These are phyloP conservation scores for Cryptococcus depauperatus DNA, from an alignment of 1,284 basidiomycete genomes.

Conservation along the genomic window DNA sequence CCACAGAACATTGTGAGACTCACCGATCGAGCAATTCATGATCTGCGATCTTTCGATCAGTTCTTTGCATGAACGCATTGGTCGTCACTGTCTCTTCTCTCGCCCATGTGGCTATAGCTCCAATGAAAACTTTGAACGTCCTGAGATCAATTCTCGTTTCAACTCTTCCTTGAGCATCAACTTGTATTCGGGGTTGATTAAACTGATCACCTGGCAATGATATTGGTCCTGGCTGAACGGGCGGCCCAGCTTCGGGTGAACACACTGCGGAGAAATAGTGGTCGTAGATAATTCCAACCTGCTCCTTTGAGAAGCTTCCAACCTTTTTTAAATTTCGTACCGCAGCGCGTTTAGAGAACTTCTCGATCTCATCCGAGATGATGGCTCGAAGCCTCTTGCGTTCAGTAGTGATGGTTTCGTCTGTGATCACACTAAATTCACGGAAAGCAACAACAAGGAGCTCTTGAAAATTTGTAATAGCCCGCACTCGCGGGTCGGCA, in stretches of 20 bases:
- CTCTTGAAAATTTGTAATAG: conserved; percentile 97
- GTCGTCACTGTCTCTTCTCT: conserved; percentile 86
- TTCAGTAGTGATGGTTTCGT: conserved; percentile 86
- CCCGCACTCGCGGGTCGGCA: conserved; percentile 76
- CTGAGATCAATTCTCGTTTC: conserved; percentile 80
- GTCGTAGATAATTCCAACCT: conserved; percentile 84
- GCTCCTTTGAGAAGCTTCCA: conserved; percentile 78
- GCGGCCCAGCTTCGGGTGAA: conserved; percentile 48
- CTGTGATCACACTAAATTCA: conserved; percentile 93
- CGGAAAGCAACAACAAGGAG: conserved; percentile 91
- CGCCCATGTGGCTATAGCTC: conserved; percentile 93
- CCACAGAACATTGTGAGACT: conserved; percentile 27
- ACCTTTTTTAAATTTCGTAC: conserved; percentile 78
- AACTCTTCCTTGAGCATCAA: conserved; percentile 56
- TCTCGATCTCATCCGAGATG: conserved; percentile 88
- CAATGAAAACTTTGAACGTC: conserved; percentile 83
- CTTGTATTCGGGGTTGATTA: conserved; percentile 36
- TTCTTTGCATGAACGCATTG: conserved; percentile 76
- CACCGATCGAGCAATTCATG: conserved; percentile 48
- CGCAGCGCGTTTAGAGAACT: conserved; percentile 90
- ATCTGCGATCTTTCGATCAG: conserved; percentile 46
- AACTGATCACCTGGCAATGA: conserved; percentile 27
- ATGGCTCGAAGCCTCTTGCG: conserved; percentile 79
- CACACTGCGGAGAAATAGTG: conserved; percentile 81
- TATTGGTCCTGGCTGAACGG: conserved; percentile 7